A percentile compares a stretch with the other conserved stretches of the same genome.
Conservation (phyloP, 768 basidiomycete species). For the Scleroderma bovista region DNA sequence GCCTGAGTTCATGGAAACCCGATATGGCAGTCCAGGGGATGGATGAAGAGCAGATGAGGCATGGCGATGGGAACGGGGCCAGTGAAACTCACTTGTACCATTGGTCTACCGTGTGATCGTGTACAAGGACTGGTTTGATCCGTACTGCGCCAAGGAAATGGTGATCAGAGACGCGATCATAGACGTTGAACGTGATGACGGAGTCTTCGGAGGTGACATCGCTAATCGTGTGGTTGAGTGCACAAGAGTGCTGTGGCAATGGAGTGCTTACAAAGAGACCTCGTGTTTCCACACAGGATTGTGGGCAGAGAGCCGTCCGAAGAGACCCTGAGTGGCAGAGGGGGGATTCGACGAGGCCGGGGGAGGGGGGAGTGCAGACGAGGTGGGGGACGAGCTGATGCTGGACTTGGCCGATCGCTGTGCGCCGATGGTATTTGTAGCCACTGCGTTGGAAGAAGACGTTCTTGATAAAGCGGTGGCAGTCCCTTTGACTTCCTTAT, state of each 20-base stretch:
- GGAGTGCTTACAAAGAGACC: constrained; percentile 82
- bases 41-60: constrained; percentile 12
- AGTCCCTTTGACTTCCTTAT: constrained; percentile 85
- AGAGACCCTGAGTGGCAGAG: constrained; percentile 40
- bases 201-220: constrained; percentile 91
- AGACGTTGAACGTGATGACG: constrained; percentile 80
- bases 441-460: constrained; percentile 50
- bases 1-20: constrained; percentile 36
- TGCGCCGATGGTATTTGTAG: constrained; percentile 45
- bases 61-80: constrained; percentile 10
- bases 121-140: constrained; percentile 85
- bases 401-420: constrained; percentile 41
- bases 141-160: constrained; percentile 89
- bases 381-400: constrained; percentile 39
- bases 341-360: constrained; percentile 24
- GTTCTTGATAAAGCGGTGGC: constrained; percentile 54
- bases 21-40: constrained; percentile 4
- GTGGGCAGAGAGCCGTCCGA: constrained; percentile 63
- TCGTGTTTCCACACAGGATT: constrained; percentile 99
- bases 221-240: constrained; percentile 41
- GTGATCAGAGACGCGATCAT: constrained; percentile 82
- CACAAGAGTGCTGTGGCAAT: constrained; percentile 5
- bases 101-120: constrained; percentile 92
- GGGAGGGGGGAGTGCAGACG: constrained; percentile 35
- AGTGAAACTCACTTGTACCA: constrained; percentile 82